Conservation (phyloP, 495 filamentous ascomycete genomes). For the Astrothelium subdiscretum region DNA sequence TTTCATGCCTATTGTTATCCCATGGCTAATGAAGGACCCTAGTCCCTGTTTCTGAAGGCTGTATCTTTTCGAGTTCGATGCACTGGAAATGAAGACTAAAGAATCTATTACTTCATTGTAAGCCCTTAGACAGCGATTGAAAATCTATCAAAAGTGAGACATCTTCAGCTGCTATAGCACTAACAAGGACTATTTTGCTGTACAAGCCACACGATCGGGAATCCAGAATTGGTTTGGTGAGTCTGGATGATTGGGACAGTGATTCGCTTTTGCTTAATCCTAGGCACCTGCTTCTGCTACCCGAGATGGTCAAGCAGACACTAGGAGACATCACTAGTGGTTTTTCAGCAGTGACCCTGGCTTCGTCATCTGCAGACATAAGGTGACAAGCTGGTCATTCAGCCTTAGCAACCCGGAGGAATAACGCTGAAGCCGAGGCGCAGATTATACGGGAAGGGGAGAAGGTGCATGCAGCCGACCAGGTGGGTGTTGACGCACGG, state of each 20-base stretch:
- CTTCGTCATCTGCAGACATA: conserved; percentile 21
- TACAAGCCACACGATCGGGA: background rate
- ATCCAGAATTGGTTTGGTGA: conserved; percentile 13
- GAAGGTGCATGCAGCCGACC: conserved; percentile 4
- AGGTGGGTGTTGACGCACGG: conserved; percentile 3
- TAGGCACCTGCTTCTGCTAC: conserved; percentile 26
- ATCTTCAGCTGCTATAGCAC: background rate
- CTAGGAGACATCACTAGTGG: conserved; percentile 28
- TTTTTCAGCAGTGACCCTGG: conserved; percentile 22
- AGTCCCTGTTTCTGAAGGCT: background rate
- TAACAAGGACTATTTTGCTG: background rate
- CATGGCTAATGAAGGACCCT: background rate
- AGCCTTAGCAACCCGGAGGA: conserved; percentile 14
- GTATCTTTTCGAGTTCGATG: background rate
- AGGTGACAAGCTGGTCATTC: conserved; percentile 19
- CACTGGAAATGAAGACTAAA: background rate
- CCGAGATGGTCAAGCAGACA: conserved; percentile 26
- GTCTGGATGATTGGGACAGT: conserved; percentile 27
- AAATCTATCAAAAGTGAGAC: background rate
- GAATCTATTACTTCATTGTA: background rate
- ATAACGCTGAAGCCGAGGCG: conserved; percentile 25
- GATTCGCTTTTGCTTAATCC: conserved; percentile 22
- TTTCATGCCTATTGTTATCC: background rate
- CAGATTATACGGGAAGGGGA: conserved; percentile 17
- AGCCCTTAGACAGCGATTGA: background rate